A percentile compares a stretch with the other conserved stretches of the same genome.
These are phyloP conservation scores for Trypanosoma cruzi DNA, from an alignment of 208 protist genomes.

Conservation along the genomic window DNA sequence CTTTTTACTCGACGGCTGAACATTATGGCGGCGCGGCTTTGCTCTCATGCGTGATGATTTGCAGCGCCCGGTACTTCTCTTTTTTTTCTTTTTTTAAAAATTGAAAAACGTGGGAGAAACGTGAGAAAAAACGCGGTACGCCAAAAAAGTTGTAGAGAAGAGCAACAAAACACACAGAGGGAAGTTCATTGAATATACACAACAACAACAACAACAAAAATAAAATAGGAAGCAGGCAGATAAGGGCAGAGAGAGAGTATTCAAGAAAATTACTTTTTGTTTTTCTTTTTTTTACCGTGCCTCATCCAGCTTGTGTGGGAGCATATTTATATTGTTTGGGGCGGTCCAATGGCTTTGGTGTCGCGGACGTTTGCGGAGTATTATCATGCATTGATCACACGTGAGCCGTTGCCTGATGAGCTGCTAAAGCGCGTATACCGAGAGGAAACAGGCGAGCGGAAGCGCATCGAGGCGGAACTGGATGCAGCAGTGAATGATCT, in stretches of 20 bases:
- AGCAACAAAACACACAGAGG: too few species aligned
- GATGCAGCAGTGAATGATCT: constrained; percentile 47
- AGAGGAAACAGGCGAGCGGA: constrained; percentile 56
- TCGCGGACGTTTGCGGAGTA: constrained; percentile 56
- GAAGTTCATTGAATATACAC: too few species aligned
- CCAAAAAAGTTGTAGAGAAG: background rate
- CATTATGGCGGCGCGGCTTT: background rate
- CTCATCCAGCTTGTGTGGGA: background rate
- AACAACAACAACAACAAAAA: background rate
- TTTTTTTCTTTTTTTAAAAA: background rate
- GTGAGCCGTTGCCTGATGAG: constrained; percentile 44
- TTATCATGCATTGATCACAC: constrained; percentile 54
- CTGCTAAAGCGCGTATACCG: constrained; percentile 52
- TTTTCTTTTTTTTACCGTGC: background rate
- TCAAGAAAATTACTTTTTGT: background rate
- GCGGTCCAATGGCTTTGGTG: constrained; percentile 44
- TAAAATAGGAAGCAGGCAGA: background rate
- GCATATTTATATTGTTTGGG: constrained; percentile 7
- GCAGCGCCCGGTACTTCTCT: background rate
- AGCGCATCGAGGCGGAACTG: constrained; percentile 46
- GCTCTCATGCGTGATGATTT: background rate
- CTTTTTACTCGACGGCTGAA: background rate
- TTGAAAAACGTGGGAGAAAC: background rate
- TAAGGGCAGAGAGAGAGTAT: background rate
- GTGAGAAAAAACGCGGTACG: background rate